A percentile compares a stretch with the other conserved stretches of the same genome.
Evolutionary conservation across 305 asterid species (phyloP).

Genomic region (Solanum hybrid): DNA sequence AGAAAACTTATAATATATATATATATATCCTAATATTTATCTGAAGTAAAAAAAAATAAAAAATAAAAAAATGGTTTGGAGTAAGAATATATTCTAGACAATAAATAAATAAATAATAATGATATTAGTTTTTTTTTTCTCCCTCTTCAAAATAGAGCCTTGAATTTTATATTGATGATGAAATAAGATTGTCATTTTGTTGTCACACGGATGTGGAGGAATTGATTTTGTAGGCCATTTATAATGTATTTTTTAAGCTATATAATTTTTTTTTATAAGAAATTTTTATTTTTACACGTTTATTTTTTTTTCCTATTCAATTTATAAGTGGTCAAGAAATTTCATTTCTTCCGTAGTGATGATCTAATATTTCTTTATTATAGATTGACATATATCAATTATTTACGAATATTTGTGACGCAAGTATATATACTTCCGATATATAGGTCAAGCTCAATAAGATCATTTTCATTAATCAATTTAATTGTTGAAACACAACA

Average conservation of each 20-base stretch:
- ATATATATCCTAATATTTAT: background rate
- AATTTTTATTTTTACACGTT: accelerated
- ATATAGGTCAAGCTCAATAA: background rate
- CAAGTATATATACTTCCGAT: background rate
- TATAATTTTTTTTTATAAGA: too few relatives aligned
- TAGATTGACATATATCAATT: background rate
- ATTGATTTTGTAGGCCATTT: too few relatives aligned
- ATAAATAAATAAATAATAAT: background rate
- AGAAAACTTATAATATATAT: background rate
- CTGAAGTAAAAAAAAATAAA: background rate
- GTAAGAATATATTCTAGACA: background rate
- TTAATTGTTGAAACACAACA: background rate
- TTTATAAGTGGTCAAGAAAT: background rate
- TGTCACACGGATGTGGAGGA: background rate
- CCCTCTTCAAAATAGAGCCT: background rate
- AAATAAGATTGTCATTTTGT: background rate
- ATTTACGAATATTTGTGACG: background rate
- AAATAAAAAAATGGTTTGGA: background rate
- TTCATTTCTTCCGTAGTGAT: too few relatives aligned
- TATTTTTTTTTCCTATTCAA: background rate
- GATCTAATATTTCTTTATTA: background rate
- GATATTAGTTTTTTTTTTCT: background rate
- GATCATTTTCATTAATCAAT: background rate
- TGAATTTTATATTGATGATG: background rate
- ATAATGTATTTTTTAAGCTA: too few relatives aligned